Base-by-base conservation (phyloP, 2,329 filamentous ascomycete species). In the Alternaria sp. region DNA sequence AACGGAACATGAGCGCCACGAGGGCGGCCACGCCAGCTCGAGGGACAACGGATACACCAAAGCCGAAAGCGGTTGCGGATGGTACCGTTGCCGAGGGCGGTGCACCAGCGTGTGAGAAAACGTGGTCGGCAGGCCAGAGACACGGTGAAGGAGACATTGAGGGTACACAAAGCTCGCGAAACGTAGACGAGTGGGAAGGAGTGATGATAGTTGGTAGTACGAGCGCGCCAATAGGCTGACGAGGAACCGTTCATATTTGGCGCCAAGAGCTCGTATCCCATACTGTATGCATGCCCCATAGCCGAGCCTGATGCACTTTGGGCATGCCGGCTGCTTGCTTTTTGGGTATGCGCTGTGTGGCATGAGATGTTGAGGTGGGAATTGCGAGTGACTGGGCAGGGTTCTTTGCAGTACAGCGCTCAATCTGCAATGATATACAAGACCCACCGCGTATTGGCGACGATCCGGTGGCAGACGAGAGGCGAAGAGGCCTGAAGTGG, bases 1-100 rank as follows among this genome's bases (percentile, higher is more conserved):
- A 53, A 77, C 72, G 30, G 36, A 63, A 62, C 57, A 51, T 57
- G 65, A 62, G 69, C 74, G 73, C 75, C 75, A 77, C 75, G 74
- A 78, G 75, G 70, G 67, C 61, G 69, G 72, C 68, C 69, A 75
- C 60, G 71, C 72, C 72, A 71, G 67, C 64, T 67, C 61, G 65
- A 72, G 66, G 69, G 66, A 65, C 61, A 58, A 52, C 22, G 64
- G 70, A 59, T 52, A 63, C 66, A 72, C 70, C 58, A 65, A 59
- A 36, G 61, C 61, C 54, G 51, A 63, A 58, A 69, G 65, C 60
- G 66, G 63, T 57, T 64, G 64, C 66, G 67, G 68, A 67, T 61
- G 57, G 64, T 69, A 67, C 63, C 63, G 65, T 64, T 69, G 67
- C 67, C 63, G 62, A 64, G 69, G 57, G 63, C 36, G 48, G 58